phyloP scores from a whole-genome alignment of 768 basidiomycete genomes.

The Porphyrellus cyaneotinctus region DNA sequence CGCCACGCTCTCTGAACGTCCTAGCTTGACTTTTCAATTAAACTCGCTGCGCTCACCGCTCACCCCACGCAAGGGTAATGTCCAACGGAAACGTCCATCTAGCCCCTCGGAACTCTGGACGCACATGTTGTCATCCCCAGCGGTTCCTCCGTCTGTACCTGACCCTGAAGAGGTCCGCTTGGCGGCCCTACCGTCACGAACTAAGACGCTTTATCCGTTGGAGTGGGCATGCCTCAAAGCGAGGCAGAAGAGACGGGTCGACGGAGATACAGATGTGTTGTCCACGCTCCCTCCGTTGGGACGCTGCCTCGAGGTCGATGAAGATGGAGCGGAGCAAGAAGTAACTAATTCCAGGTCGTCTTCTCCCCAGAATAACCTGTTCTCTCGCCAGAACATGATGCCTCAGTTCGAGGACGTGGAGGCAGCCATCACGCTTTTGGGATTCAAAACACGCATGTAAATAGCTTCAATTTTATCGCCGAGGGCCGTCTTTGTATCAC shows the following conservation, averaged over 20 bases:
- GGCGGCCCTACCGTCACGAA: constrained; percentile 26
- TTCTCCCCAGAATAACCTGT: constrained; percentile 2
- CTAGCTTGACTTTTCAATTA: constrained; percentile 12
- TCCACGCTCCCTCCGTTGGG: constrained; percentile 8
- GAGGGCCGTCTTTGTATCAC: constrained; percentile 14
- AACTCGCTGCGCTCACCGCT: constrained; percentile 15
- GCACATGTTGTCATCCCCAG: constrained; percentile 29
- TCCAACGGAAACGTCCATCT: not conserved
- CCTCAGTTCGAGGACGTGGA: constrained; percentile 33
- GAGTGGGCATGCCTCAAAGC: constrained; percentile 71
- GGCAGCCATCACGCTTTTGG: constrained; percentile 35
- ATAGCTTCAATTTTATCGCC: not conserved
- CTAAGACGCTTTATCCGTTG: constrained; percentile 49
- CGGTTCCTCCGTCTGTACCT: constrained; percentile 15
- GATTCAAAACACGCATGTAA: constrained; percentile 27
- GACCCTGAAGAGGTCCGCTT: constrained; percentile 25
- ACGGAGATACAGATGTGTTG: constrained; percentile 19
- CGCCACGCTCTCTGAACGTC: constrained; percentile 30
- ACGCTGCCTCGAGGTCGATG: constrained; percentile 5
- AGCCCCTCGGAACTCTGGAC: constrained; percentile 28
- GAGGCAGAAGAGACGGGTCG: constrained; percentile 28
- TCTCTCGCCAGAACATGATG: not conserved
- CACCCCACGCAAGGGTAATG: constrained; percentile 27
- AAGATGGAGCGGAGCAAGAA: constrained; percentile 14
- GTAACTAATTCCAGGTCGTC: constrained; percentile 12